These are phyloP conservation scores for Penicillium verrucosum DNA, from an alignment of 2,329 filamentous ascomycete genomes.

Conservation along the genomic window DNA sequence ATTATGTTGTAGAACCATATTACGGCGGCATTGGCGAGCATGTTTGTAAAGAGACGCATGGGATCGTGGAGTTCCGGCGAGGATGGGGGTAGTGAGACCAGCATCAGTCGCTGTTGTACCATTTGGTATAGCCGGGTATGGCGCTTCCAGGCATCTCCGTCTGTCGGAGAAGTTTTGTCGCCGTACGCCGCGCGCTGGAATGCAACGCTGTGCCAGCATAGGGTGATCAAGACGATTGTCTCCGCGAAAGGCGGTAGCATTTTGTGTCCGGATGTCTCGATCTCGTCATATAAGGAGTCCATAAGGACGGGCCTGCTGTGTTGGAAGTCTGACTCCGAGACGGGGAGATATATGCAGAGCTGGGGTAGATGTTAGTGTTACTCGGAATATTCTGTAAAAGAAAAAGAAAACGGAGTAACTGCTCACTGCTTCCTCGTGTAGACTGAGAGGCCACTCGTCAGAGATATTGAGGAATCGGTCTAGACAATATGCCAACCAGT, in stretches of 20 bases:
- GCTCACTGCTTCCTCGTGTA: slow-evolving; percentile 27
- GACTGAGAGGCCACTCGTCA: slow-evolving; percentile 26
- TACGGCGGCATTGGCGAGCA: slow-evolving; percentile 13
- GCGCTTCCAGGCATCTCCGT: slow-evolving; percentile 9
- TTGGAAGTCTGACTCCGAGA: slow-evolving; percentile 4
- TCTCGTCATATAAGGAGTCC: slow-evolving; percentile 20
- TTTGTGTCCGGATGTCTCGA: slow-evolving; percentile 3
- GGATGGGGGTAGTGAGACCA: slow-evolving; percentile 7
- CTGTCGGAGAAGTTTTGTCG: not conserved
- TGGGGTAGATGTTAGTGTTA: not conserved
- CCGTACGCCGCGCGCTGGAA: not conserved
- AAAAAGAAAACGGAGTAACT: not conserved
- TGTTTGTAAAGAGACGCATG: slow-evolving; percentile 18
- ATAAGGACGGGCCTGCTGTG: slow-evolving; percentile 9
- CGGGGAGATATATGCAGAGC: slow-evolving; percentile 20
- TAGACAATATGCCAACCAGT: slow-evolving; percentile 39
- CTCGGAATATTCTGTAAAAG: not conserved
- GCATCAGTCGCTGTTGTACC: slow-evolving; percentile 8
- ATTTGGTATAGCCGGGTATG: slow-evolving; percentile 12
- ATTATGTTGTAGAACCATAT: slow-evolving; percentile 11
- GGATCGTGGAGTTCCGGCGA: slow-evolving; percentile 7
- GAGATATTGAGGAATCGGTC: slow-evolving; percentile 33
- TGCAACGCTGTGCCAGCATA: slow-evolving; percentile 8
- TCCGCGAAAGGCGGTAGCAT: slow-evolving; percentile 6
- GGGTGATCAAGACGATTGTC: slow-evolving; percentile 3